Percentiles rank a stretch among this genome's conserved stretches.
phyloP scores from a whole-genome alignment of 768 basidiomycete genomes.

The Boletus tylopilopsis region DNA sequence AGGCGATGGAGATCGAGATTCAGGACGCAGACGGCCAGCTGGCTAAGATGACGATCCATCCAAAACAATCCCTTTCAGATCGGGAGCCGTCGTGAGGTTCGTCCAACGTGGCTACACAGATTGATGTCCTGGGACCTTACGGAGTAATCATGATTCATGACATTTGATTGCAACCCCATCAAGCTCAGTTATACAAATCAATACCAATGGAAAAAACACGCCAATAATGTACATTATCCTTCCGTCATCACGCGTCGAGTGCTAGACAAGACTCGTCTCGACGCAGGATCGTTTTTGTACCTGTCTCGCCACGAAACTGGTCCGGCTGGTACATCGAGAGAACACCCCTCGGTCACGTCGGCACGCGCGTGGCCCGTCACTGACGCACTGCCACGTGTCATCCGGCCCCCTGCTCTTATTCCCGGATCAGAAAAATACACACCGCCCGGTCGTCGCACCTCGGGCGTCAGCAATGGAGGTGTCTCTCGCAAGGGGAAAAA shows the following conservation, averaged over 20 bases:
- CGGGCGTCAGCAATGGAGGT: conserved; percentile 7
- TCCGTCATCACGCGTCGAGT: conserved; percentile 12
- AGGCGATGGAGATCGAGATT: conserved; percentile 64
- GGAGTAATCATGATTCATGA: not conserved
- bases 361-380: not conserved
- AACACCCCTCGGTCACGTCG: not conserved
- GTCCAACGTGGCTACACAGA: not conserved
- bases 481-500: conserved; percentile 8
- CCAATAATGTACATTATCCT: not conserved
- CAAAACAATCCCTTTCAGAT: not conserved
- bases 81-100: not conserved
- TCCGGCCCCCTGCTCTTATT: conserved; percentile 2
- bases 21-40: conserved; percentile 68
- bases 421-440: conserved; percentile 11
- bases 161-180: not conserved
- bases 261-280: conserved; percentile 1
- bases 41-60: conserved; percentile 54
- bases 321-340: not conserved
- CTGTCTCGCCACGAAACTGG: conserved; percentile 21
- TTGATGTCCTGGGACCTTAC: not conserved
- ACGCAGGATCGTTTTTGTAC: conserved; percentile 20
- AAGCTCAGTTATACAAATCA: conserved; percentile 12
- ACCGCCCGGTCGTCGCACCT: conserved; percentile 12
- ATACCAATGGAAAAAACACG: not conserved
- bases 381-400: not conserved